These are phyloP conservation scores for Curvularia lunata DNA, from an alignment of 2,329 filamentous ascomycete genomes.

Conservation along the genomic window DNA sequence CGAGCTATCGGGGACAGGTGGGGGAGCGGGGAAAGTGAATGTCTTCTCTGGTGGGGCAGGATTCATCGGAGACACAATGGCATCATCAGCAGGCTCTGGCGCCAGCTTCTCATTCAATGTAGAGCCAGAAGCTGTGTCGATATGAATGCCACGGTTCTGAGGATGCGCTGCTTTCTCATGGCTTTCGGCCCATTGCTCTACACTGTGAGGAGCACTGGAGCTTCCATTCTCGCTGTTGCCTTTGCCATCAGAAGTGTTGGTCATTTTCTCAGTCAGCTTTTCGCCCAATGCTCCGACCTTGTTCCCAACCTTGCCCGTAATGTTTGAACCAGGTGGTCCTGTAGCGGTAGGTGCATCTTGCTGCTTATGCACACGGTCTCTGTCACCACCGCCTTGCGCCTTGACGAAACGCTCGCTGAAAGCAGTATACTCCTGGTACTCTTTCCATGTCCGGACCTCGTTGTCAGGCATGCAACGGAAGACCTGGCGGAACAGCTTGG, in stretches of 20 bases:
- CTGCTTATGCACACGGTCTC: conserved; percentile 59
- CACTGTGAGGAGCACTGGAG: conserved; percentile 20
- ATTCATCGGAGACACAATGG: conserved; percentile 40
- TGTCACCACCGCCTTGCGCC: conserved; percentile 60
- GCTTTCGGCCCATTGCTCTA: conserved; percentile 50
- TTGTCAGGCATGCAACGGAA: conserved; percentile 98
- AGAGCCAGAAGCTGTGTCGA: conserved; percentile 29
- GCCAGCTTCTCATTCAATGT: conserved; percentile 44
- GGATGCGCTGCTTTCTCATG: conserved; percentile 41
- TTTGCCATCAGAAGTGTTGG: conserved; percentile 27
- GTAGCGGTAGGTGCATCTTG: conserved; percentile 57
- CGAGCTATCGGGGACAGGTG: conserved; percentile 37
- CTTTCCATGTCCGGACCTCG: conserved; percentile 89
- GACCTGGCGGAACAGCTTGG: conserved; percentile 88
- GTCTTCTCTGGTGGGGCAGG: conserved; percentile 28
- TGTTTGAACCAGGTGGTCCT: conserved; percentile 55
- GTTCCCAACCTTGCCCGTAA: conserved; percentile 35
- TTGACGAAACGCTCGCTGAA: conserved; percentile 81
- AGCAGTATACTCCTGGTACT: conserved; percentile 82
- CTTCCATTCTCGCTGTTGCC: conserved; percentile 14
- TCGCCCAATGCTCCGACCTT: conserved; percentile 37
- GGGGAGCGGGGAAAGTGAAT: conserved; percentile 42
- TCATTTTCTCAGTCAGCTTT: conserved; percentile 40
- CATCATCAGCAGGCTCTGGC: conserved; percentile 36
- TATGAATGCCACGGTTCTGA: conserved; percentile 22